Base-by-base conservation (phyloP, 2,329 filamentous ascomycete genomes). In the Diaporthe ampelina region DNA sequence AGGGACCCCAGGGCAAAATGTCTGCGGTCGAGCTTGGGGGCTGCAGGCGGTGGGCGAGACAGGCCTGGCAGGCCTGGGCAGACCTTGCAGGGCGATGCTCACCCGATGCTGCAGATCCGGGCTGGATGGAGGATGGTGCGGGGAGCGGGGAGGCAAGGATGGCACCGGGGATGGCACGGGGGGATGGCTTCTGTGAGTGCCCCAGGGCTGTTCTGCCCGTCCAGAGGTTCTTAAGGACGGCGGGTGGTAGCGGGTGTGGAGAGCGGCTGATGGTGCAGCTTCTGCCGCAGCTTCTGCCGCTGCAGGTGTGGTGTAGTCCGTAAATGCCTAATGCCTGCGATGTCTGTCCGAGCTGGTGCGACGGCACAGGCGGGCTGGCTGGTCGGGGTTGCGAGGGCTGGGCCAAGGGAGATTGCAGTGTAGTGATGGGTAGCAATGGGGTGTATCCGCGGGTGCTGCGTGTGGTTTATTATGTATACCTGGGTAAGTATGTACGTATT, bases 101-200 rank as follows among this genome's bases (percentile, higher is more conserved):
- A 71, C 61, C 70, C 70, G 73, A 74, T 58, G 73, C 54, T 75
- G 70, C 57, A 43, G 74, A 71, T 48, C 72, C 54, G 65, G 74
- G 68, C 72, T 68, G 43, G 21, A 74, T 74, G 24, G 67, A 74
- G 74, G 50, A 54, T 65, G 72, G 72, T 48, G 73, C 70, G 73
- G 72, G 59, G 72, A 65, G 67, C 72, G 74, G 74, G 74, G 72
- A 68, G 74, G 50, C 74, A 48, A 56, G 74, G 74, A 69, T 75
- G 40, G 43, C 65, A 54, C 71, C 67, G 59, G 74, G 59, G 58
- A 13, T 11, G 2, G 11, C 10, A 13, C 37, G 74, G 72, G 72
- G 74, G 59, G 58, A 48, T 35, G 63, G 32, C n/a, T 19, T 52
- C 19, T 43, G 24, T 61, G 32, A 4, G 24, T 45, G 43, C 43